These are phyloP conservation scores for Dendrothele bispora DNA, from an alignment of 768 basidiomycete species.

Conservation along the genomic window DNA sequence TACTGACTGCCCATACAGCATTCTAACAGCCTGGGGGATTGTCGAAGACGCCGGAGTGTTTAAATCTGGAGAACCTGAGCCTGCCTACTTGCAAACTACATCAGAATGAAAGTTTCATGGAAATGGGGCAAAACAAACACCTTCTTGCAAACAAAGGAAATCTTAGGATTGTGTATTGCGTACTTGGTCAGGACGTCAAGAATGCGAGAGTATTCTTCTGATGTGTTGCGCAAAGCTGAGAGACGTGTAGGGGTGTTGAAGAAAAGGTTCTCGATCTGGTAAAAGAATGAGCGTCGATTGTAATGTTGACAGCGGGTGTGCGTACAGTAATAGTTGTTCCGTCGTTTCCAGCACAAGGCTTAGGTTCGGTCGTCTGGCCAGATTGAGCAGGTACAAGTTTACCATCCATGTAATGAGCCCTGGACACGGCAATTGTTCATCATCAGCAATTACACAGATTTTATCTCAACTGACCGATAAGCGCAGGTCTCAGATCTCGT, in stretches of 20 bases:
- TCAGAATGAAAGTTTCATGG: not conserved
- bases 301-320: conserved; percentile 4
- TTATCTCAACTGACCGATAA: conserved; percentile 76
- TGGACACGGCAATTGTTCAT: too few relatives aligned
- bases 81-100: conserved; percentile 46
- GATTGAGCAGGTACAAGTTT: conserved; percentile 66
- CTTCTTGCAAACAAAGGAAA: conserved; percentile 92
- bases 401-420: conserved; percentile 84
- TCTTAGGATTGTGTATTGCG: conserved; percentile 87
- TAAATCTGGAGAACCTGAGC: conserved; percentile 74
- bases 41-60: conserved; percentile 74
- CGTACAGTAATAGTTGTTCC: conserved; percentile 86
- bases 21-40: conserved; percentile 66
- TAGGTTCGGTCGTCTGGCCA: conserved; percentile 73
- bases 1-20: conserved; percentile 79
- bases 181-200: conserved; percentile 92
- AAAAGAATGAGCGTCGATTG: conserved; percentile 4
- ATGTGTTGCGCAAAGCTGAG: conserved; percentile 76
- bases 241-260: conserved; percentile 90
- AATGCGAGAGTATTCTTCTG: conserved; percentile 91
- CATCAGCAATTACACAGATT: not conserved
- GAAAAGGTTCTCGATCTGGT: conserved; percentile 92
- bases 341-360: conserved; percentile 91
- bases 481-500: conserved; percentile 79
- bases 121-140: conserved; percentile 32